Base-by-base conservation (phyloP, 2,329 filamentous ascomycete genomes). In the Monosporascus sp. region DNA sequence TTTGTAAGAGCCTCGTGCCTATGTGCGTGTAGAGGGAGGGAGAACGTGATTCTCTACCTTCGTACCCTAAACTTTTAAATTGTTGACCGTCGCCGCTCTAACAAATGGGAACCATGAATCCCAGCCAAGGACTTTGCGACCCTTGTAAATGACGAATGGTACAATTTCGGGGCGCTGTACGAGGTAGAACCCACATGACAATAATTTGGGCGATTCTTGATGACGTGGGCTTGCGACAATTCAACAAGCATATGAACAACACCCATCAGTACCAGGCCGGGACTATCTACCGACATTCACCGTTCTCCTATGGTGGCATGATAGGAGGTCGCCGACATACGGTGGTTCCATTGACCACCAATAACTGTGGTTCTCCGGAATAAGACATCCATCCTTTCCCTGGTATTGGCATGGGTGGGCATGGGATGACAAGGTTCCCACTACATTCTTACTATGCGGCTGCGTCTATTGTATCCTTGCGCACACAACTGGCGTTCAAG, bases 201-300 rank as follows among this genome's bases (percentile, higher is more conserved):
- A 51, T 60, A 53, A 56, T 52, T 61, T 57, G 59, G 59, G 59
- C 58, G 57, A 55, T 57, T 58, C 59, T 60, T 58, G 57, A 61
- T 54, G 43, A 58, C 55, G 49, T 49, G 55, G 55, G 57, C 55
- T 44, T 56, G 52, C 48, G 50, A 56, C 50, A 51, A 16, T 46
- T 46, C 24, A n/a, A 46, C 43, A 27, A 22, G 43, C 43, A 46
- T 46, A 46, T 24, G 24, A 16, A 27, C 14, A 27, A 46, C 16
- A 31, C 40, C 40, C 8, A 11, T 20, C 9, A 24, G 14, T 43
- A 11, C 40, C 40, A 41, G 27, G 8, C 40, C 11, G 40, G 40
- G n/a, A 41, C 11, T 27, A 46, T 31, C 43, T 46, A 46, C 43
- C 43, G 24, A 46, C 24, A 46, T 46, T 46, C 24, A 26, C 43